Evolutionary conservation across 345 rosid species (phyloP).

Genomic region (Luvunga scandens): DNA sequence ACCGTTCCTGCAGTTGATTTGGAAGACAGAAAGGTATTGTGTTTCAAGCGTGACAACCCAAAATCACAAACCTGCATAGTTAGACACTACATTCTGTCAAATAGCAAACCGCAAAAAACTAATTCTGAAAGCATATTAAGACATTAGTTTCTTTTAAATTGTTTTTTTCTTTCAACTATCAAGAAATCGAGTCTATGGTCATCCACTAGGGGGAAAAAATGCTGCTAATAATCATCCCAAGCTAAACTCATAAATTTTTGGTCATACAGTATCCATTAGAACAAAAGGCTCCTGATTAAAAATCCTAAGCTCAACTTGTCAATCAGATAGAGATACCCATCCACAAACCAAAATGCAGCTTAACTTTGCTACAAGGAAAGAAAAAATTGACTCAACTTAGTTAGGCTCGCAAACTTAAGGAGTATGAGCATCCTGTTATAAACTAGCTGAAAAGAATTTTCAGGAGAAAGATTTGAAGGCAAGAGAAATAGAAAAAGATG

Average conservation of each 20-base stretch:
- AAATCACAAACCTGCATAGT: conserved; percentile 84
- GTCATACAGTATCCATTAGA: neutral
- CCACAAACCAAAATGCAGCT: neutral
- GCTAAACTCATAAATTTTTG: neutral
- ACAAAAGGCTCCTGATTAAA: neutral
- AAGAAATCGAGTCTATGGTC: neutral
- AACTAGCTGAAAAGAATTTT: neutral
- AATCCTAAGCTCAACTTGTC: neutral
- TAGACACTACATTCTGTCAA: conserved; percentile 4
- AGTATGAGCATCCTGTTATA: neutral
- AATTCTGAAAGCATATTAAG: neutral
- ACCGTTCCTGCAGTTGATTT: conserved; percentile 99
- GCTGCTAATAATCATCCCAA: neutral
- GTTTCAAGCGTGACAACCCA: conserved; percentile 97
- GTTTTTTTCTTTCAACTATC: neutral
- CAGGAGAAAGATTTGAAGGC: neutral
- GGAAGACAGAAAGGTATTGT: conserved; percentile 92
- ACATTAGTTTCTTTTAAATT: neutral
- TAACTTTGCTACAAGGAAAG: neutral
- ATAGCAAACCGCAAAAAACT: neutral
- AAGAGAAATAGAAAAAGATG: neutral
- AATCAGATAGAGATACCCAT: neutral
- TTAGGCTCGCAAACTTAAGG: neutral
- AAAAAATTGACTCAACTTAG: neutral
- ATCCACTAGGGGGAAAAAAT: neutral